These are phyloP conservation scores for Graphilbum fragrans DNA, from an alignment of 2,329 filamentous ascomycete genomes.

Conservation along the genomic window DNA sequence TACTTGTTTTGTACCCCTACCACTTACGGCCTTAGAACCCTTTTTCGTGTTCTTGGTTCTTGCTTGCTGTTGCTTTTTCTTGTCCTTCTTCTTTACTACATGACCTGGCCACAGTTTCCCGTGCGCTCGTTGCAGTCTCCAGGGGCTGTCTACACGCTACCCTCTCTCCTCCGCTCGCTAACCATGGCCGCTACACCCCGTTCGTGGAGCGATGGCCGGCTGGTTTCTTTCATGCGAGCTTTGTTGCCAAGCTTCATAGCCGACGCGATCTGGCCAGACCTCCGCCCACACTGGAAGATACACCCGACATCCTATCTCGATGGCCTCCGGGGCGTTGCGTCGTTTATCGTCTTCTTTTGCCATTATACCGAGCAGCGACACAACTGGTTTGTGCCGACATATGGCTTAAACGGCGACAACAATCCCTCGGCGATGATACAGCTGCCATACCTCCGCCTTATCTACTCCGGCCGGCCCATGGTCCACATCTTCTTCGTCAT, in stretches of 20 bases:
- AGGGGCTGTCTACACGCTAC: no score
- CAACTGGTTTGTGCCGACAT: constrained; percentile 19
- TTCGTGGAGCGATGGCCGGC: no score
- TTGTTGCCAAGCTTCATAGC: constrained; percentile 22
- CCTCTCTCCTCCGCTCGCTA: neutral
- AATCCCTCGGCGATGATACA: constrained; percentile 23
- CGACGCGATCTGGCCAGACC: constrained; percentile 17
- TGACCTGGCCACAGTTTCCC: no score
- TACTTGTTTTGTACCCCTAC: no score
- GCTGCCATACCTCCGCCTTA: constrained; percentile 29
- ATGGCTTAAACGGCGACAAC: constrained; percentile 20
- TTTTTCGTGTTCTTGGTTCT: neutral
- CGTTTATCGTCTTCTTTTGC: constrained; percentile 33
- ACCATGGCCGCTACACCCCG: no score
- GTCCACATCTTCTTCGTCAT: constrained; percentile 41
- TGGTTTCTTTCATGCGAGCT: neutral
- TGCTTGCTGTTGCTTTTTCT: neutral
- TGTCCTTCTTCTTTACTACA: no score
- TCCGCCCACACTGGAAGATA: constrained; percentile 10
- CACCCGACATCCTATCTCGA: constrained; percentile 35
- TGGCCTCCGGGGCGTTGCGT: constrained; percentile 35
- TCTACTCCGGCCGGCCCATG: constrained; percentile 32
- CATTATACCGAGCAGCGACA: constrained; percentile 32
- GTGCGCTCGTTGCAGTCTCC: neutral
- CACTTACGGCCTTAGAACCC: neutral